Conservation (phyloP, 768 basidiomycete species). For the Neoboletus subvelutipes region DNA sequence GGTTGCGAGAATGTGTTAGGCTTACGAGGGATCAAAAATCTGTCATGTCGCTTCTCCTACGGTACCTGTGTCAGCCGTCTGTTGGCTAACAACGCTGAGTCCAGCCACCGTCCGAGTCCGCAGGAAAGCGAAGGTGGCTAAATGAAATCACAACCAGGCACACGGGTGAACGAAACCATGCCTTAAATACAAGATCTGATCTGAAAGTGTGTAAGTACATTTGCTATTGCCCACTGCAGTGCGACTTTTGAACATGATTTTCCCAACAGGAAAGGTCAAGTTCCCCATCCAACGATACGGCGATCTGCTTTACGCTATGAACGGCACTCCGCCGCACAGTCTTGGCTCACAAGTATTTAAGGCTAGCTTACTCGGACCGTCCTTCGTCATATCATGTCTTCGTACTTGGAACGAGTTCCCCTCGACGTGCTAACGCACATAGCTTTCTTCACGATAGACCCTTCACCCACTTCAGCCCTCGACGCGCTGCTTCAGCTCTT, state of each 20-base stretch:
- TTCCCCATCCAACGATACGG: slow-evolving; percentile 34
- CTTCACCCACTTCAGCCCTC: slow-evolving; percentile 40
- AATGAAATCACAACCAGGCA: slow-evolving; percentile 38
- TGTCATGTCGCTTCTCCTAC: slow-evolving; percentile 27
- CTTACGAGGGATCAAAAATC: slow-evolving; percentile 15
- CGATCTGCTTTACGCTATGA: slow-evolving; percentile 34
- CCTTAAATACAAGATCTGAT: slow-evolving; percentile 36
- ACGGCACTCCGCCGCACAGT: slow-evolving; percentile 33
- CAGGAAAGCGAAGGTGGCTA: slow-evolving; percentile 34
- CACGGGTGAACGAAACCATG: slow-evolving; percentile 28
- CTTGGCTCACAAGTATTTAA: slow-evolving; percentile 27
- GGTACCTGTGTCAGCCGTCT: slow-evolving; percentile 23
- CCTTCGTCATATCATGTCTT: slow-evolving; percentile 39
- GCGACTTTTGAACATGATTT: slow-evolving; percentile 33
- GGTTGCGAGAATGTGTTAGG: slow-evolving; percentile 8
- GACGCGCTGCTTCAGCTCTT: slow-evolving; percentile 43
- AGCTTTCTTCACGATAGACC: slow-evolving; percentile 45
- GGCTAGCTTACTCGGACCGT: slow-evolving; percentile 6
- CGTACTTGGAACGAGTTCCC: slow-evolving; percentile 49
- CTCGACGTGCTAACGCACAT: slow-evolving; percentile 58
- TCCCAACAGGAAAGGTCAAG: slow-evolving; percentile 36
- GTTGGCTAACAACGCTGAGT: slow-evolving; percentile 12
- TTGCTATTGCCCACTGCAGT: slow-evolving; percentile 30
- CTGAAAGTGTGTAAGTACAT: slow-evolving; percentile 32
- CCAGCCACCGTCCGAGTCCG: slow-evolving; percentile 26